Evolutionary conservation across 2,329 filamentous ascomycete species (phyloP).

Genomic region (Nemania abortiva): DNA sequence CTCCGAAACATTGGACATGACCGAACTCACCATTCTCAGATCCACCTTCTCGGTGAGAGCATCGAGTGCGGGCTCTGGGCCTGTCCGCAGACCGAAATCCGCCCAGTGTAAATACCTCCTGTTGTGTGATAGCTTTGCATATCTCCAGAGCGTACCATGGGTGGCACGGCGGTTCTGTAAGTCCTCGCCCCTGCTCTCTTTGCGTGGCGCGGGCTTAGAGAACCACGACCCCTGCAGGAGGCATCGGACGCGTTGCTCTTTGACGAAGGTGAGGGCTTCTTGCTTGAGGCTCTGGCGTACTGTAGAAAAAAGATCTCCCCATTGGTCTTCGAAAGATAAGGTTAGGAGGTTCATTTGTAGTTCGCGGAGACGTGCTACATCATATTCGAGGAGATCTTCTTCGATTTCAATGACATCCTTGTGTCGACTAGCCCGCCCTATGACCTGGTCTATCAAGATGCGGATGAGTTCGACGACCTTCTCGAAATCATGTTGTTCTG

Average conservation of each 20-base stretch:
- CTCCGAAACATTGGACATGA: constrained; percentile 89
- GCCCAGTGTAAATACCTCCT: constrained; percentile 90
- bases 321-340: constrained; percentile 91
- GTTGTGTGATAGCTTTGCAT: constrained; percentile 90
- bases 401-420: constrained; percentile 90
- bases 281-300: constrained; percentile 92
- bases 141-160: constrained; percentile 77
- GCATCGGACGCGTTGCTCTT: constrained; percentile 94
- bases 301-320: constrained; percentile 89
- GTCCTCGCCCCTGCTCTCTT: constrained; percentile 59
- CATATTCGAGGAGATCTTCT: constrained; percentile 87
- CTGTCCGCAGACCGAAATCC: constrained; percentile 77
- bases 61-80: constrained; percentile 77
- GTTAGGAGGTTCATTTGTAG: constrained; percentile 95
- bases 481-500: constrained; percentile 86
- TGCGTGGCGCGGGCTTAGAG: constrained; percentile 60
- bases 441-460: constrained; percentile 89
- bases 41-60: constrained; percentile 85
- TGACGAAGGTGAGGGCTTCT: constrained; percentile 95
- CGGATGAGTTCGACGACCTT: constrained; percentile 93
- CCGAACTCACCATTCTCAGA: constrained; percentile 86
- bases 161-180: constrained; percentile 56
- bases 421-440: constrained; percentile 83
- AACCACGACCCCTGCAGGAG: constrained; percentile 94
- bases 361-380: constrained; percentile 80